phyloP scores from a whole-genome alignment of 345 rosid genomes.

The Boechera stricta region DNA sequence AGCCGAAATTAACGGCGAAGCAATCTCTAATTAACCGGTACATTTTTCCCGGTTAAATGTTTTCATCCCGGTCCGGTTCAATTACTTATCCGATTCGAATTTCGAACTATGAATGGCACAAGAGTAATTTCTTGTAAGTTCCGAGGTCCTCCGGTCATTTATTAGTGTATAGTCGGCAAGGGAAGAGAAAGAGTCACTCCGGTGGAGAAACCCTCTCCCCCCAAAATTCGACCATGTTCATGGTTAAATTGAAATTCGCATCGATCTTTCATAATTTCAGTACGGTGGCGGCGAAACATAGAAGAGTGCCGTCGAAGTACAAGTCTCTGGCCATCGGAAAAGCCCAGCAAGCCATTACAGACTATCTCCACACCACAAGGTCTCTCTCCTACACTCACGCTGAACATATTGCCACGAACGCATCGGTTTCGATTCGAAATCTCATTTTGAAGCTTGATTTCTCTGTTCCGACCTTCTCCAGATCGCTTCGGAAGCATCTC shows the following conservation, averaged over 20 bases:
- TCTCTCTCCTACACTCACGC: conserved; percentile 63
- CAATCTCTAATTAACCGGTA: too few species aligned
- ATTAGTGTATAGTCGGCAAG: not conserved
- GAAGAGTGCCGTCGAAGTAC: conserved; percentile 50
- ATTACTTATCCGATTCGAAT: not conserved
- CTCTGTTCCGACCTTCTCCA: conserved; percentile 49
- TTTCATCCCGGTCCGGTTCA: not conserved
- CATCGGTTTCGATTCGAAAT: conserved; percentile 53
- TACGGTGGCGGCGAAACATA: conserved; percentile 34
- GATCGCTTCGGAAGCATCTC: conserved; percentile 51
- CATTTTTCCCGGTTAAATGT: not conserved
- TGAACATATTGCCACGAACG: conserved; percentile 61
- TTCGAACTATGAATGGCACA: conserved; percentile 5
- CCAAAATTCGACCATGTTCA: conserved; percentile 28
- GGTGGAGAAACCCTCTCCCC: conserved; percentile 37
- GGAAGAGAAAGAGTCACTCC: conserved; percentile 4
- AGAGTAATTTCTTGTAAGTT: not conserved
- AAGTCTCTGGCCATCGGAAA: conserved; percentile 52
- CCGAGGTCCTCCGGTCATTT: not conserved
- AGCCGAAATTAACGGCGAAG: too few species aligned
- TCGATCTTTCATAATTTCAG: conserved; percentile 39
- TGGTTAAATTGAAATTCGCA: conserved; percentile 26
- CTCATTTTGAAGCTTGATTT: conserved; percentile 53
- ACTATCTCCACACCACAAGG: conserved; percentile 60
- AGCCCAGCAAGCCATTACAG: conserved; percentile 63